Percentiles rank a stretch among this genome's conserved stretches.
phyloP scores from a whole-genome alignment of 1,284 basidiomycete species.

The Austroboletus niveus region DNA sequence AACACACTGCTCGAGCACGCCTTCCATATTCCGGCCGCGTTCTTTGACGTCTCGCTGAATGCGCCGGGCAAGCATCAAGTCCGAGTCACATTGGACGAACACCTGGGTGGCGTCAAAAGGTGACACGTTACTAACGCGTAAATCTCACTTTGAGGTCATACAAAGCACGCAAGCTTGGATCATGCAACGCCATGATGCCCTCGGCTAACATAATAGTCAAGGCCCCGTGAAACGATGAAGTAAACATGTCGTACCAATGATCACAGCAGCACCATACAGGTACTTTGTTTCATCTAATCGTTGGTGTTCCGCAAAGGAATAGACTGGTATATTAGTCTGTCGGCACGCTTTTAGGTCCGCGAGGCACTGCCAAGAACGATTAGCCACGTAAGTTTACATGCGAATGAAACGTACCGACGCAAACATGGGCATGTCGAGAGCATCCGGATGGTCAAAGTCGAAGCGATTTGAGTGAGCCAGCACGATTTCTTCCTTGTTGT shows the following conservation, averaged over 20 bases:
- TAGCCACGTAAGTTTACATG: neutral
- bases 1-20: conserved; percentile 83
- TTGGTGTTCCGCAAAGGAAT: conserved; percentile 92
- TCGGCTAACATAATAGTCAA: conserved; percentile 55
- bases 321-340: conserved; percentile 87
- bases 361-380: conserved; percentile 58
- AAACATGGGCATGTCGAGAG: conserved; percentile 90
- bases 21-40: conserved; percentile 81
- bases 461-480: conserved; percentile 83
- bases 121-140: conserved; percentile 1
- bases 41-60: conserved; percentile 88
- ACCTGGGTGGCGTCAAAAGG: conserved; percentile 42
- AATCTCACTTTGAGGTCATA: conserved; percentile 86
- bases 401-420: conserved; percentile 49
- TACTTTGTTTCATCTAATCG: conserved; percentile 85
- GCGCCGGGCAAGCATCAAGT: conserved; percentile 94
- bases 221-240: neutral
- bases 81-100: conserved; percentile 89
- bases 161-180: conserved; percentile 71
- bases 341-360: conserved; percentile 80
- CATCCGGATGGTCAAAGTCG: conserved; percentile 93
- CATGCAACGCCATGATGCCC: conserved; percentile 90
- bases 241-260: conserved; percentile 62
- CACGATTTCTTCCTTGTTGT: conserved; percentile 74
- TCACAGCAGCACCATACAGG: conserved; percentile 93